phyloP scores from a whole-genome alignment of 805 yeast species.

The Pichia scutulata region DNA sequence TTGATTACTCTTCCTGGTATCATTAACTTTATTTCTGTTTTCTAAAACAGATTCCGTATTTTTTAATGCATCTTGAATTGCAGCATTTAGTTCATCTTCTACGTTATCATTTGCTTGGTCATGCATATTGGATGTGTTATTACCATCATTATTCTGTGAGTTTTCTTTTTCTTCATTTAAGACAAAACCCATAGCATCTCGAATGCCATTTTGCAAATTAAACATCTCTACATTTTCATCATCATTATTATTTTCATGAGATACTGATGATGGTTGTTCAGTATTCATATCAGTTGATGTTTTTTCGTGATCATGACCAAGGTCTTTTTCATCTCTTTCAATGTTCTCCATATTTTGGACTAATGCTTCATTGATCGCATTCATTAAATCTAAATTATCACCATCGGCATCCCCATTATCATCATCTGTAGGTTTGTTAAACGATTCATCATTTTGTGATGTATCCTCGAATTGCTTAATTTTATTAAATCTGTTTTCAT shows the following conservation, averaged over 20 bases:
- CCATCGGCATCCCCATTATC: neutral
- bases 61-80: constrained; percentile 21
- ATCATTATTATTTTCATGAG: neutral
- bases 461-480: neutral
- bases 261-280: neutral
- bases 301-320: neutral
- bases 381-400: constrained; percentile 4
- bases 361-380: constrained; percentile 13
- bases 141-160: neutral
- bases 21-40: neutral
- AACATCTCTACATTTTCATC: neutral
- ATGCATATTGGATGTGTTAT: too few relatives aligned
- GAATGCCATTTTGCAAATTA: neutral
- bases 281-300: neutral
- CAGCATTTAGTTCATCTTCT: constrained; percentile 16
- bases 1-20: neutral
- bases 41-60: constrained; percentile 8
- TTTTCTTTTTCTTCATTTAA: neutral
- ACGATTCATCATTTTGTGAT: neutral
- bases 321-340: neutral
- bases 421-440: neutral
- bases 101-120: neutral
- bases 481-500: neutral
- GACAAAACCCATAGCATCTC: neutral
- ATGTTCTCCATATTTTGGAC: constrained; percentile 6